Base-by-base conservation (phyloP, 2,329 filamentous ascomycete species). In the Beauveria scarabaeidicola region DNA sequence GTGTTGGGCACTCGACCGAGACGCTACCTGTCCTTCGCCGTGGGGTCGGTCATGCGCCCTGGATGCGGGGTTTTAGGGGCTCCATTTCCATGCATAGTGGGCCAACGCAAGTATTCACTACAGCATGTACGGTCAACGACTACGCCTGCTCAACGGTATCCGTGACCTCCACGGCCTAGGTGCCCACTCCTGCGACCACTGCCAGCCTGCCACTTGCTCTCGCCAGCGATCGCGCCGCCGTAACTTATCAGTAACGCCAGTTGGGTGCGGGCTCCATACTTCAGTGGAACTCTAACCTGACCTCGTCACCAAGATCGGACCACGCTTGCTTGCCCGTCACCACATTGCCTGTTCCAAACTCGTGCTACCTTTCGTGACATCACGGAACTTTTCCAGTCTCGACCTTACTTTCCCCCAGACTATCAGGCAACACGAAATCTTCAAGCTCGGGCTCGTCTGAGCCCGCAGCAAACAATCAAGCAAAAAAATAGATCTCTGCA, bases 231-330 rank as follows among this genome's bases (percentile, higher is more conserved):
- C 58, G 32, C 40, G 44, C 58, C 19, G 44, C 25, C 27, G 48
- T 46, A 41, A 59, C 48, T 32, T 32, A 32, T 32, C 29, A 32
- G 29, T 52, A 52, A 59, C 41, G 38, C 58, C 52, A 55, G 58
- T 29, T 44, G 52, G 48, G 29, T 43, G 41, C 48, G 38, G 29
- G 51, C 51, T 54, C 58, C 52, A 60, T 51, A 41, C 50, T 54
- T 25, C 43, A 44, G 55, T 58, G 52, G 58, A 52, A 50, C 58
- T 55, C 52, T 56, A 55, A 56, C 52, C 52, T 60, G 58, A 60
- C 58, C 58, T 56, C 58, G 50, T 60, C 43, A 60, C 58, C 52
- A 56, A 60, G 36, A 55, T 60, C 58, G 58, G 44, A 60, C 58
- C 58, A 60, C 58, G 38, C 23, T 23, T 51, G 51, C 58, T 43